Percentiles rank a stretch among this genome's conserved stretches.
phyloP scores from a whole-genome alignment of 2,329 filamentous ascomycete species.

The Thelonectria rubi region DNA sequence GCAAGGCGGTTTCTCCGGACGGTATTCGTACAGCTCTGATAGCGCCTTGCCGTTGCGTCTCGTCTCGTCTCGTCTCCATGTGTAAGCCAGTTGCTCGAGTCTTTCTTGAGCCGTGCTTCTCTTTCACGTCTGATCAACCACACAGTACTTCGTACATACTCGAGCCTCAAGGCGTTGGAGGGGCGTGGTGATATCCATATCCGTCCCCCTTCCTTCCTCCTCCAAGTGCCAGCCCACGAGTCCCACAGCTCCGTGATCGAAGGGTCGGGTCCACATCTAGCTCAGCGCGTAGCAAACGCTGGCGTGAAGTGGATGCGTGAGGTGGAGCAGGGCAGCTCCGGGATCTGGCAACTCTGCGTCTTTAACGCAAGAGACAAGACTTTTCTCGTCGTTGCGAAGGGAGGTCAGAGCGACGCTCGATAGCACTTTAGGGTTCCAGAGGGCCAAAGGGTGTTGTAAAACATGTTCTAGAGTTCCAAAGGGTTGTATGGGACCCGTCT shows the following conservation, averaged over 20 bases:
- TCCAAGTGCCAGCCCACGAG: slow-evolving; percentile 10
- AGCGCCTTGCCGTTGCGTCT: not conserved
- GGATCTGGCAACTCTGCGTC: slow-evolving; percentile 21
- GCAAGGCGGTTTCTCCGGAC: not conserved
- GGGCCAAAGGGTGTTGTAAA: slow-evolving; percentile 9
- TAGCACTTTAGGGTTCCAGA: not conserved
- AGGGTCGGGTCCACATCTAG: slow-evolving; percentile 25
- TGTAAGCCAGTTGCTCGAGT: not conserved
- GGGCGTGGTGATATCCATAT: slow-evolving; percentile 12
- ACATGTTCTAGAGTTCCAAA: slow-evolving; percentile 10
- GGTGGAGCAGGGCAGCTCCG: slow-evolving; percentile 34
- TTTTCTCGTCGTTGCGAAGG: slow-evolving; percentile 13
- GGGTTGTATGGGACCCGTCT: slow-evolving; percentile 17
- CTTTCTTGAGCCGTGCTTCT: not conserved
- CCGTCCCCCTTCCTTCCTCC: not conserved
- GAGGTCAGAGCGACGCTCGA: slow-evolving; percentile 30
- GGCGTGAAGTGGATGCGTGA: slow-evolving; percentile 37
- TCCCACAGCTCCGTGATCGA: slow-evolving; percentile 16
- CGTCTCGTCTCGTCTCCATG: not conserved
- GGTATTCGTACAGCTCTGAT: not conserved
- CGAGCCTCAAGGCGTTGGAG: not conserved
- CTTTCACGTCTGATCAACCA: not conserved
- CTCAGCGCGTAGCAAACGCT: slow-evolving; percentile 35
- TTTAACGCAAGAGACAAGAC: slow-evolving; percentile 29
- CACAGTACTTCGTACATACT: too few relatives aligned